Evolutionary conservation across 345 rosid species (phyloP).

Genomic region (Gossypium turneri): DNA sequence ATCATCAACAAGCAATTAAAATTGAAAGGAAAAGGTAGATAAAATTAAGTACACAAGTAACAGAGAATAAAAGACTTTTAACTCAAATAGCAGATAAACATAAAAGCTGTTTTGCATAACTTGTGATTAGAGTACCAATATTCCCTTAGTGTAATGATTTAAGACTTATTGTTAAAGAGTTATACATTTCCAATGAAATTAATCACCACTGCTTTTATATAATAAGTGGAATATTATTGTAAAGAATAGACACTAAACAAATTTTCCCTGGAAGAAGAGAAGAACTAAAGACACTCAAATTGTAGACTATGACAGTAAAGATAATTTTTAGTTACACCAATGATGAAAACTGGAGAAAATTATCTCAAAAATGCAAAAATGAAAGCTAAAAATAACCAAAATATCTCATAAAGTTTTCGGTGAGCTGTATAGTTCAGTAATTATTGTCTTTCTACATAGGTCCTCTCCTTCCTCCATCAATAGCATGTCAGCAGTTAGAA

Average conservation of each 20-base stretch:
- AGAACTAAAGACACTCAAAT: not conserved
- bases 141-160: not conserved
- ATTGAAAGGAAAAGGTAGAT: not conserved
- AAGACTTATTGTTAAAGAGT: not conserved
- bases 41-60: not conserved
- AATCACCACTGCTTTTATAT: not conserved
- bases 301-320: not conserved
- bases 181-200: not conserved
- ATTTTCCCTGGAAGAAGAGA: not conserved
- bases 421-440: not conserved
- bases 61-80: not conserved
- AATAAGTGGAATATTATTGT: not conserved
- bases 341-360: not conserved
- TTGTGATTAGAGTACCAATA: not conserved
- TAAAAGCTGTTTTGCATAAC: not conserved
- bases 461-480: not conserved
- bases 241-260: not conserved
- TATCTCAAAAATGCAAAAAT: not conserved
- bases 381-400: not conserved
- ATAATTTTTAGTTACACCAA: not conserved
- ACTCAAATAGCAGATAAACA: not conserved
- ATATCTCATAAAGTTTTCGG: not conserved
- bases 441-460: not conserved
- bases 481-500: not conserved
- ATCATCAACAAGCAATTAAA: not conserved